These are phyloP conservation scores for Scutellaria barbata DNA, from an alignment of 257 asterid species.

Conservation along the genomic window DNA sequence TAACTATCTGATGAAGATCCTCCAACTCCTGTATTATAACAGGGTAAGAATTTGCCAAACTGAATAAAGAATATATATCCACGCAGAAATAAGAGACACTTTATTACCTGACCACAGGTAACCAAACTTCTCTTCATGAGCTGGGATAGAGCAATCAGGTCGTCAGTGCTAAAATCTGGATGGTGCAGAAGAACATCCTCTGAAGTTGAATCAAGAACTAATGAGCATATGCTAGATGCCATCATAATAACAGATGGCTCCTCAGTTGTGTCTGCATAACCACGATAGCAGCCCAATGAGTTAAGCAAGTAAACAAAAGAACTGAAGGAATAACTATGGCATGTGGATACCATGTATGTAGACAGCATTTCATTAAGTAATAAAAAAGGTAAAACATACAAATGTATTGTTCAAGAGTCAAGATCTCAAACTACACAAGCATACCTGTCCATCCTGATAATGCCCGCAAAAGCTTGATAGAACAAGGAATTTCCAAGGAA, in stretches of 20 bases:
- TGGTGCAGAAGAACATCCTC: constrained; percentile 70
- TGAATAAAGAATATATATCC: too few relatives aligned
- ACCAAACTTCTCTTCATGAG: constrained; percentile 67
- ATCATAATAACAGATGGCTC: constrained; percentile 63
- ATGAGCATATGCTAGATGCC: constrained; percentile 81
- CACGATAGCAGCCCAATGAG: constrained; percentile 16
- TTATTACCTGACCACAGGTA: constrained; percentile 48
- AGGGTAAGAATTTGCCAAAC: too few relatives aligned
- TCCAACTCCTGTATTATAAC: constrained; percentile 28
- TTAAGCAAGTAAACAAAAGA: constrained; percentile 20
- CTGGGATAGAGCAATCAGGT: constrained; percentile 52
- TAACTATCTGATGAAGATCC: constrained; percentile 72
- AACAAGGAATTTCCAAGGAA: constrained; percentile 47
- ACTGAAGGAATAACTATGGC: neutral
- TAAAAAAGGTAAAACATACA: neutral
- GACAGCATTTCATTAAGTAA: constrained; percentile 4
- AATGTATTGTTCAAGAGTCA: constrained; percentile 4
- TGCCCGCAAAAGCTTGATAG: constrained; percentile 65
- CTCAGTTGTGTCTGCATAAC: constrained; percentile 42
- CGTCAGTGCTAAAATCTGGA: constrained; percentile 52
- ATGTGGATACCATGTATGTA: neutral
- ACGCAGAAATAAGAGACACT: neutral
- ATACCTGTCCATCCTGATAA: constrained; percentile 73
- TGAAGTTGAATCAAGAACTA: constrained; percentile 70
- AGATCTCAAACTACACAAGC: constrained; percentile 24